Percentiles rank a stretch among this genome's conserved stretches.
These are phyloP conservation scores for Pythium oligandrum DNA, from an alignment of 352 stramenopile species.

Conservation along the genomic window DNA sequence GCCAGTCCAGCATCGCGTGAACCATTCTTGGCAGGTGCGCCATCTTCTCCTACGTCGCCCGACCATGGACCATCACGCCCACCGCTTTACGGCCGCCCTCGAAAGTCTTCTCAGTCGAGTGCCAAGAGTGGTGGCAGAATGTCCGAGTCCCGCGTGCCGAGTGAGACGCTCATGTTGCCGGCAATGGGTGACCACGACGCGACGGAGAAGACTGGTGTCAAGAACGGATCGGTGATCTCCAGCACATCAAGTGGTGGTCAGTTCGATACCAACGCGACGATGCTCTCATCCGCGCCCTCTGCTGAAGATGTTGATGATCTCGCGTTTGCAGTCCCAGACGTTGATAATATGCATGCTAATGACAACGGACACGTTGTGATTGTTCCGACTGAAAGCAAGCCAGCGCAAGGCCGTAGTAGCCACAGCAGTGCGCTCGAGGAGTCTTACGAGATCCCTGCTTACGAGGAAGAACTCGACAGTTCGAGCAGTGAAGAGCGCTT, in stretches of 20 bases:
- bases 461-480: too few species aligned
- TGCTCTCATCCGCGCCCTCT: constrained; percentile 2
- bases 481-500: too few species aligned
- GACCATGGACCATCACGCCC: constrained; percentile 1
- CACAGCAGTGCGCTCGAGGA: not conserved
- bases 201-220: not conserved
- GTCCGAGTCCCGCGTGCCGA: not conserved
- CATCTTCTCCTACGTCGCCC: too few species aligned
- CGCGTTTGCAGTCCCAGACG: not conserved
- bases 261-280: not conserved
- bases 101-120: not conserved
- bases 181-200: constrained; percentile 2
- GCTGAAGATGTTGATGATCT: not conserved
- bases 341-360: not conserved
- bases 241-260: not conserved
- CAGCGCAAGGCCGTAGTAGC: not conserved
- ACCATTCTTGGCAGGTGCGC: too few species aligned
- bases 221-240: too few species aligned
- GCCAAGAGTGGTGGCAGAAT: too few species aligned
- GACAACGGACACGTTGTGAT: too few species aligned
- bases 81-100: constrained; percentile 15
- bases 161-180: constrained; percentile 1
- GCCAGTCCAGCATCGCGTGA: too few species aligned
- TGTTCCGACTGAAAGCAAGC: too few species aligned
- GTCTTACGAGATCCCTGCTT: too few species aligned